Percentiles rank a stretch among this genome's conserved stretches.
These are phyloP conservation scores for Boletus speciosus DNA, from an alignment of 768 basidiomycete genomes.

Conservation along the genomic window DNA sequence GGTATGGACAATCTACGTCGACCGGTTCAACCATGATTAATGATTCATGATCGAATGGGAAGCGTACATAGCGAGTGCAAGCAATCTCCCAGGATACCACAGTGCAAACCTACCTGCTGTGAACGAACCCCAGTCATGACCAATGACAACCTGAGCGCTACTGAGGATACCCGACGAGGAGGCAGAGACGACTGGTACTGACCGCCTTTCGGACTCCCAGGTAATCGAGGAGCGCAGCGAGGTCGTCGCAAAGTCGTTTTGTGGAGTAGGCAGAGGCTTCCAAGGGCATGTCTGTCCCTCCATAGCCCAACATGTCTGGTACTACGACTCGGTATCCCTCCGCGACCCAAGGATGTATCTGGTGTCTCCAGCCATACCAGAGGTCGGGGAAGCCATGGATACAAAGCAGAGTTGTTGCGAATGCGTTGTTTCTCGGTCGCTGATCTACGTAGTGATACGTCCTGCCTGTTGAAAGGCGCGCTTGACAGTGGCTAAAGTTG, in stretches of 20 bases:
- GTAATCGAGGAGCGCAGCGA: slow-evolving; percentile 61
- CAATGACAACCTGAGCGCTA: slow-evolving; percentile 53
- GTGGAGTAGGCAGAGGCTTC: slow-evolving; percentile 55
- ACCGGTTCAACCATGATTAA: not conserved
- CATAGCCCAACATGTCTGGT: slow-evolving; percentile 53
- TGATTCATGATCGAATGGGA: not conserved
- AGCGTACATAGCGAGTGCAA: slow-evolving; percentile 59
- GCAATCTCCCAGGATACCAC: slow-evolving; percentile 64
- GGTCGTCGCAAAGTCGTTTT: slow-evolving; percentile 56
- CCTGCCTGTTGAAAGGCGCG: slow-evolving; percentile 53
- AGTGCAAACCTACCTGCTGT: slow-evolving; percentile 64
- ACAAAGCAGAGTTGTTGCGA: slow-evolving; percentile 55
- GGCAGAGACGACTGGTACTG: slow-evolving; percentile 21
- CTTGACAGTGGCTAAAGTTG: slow-evolving; percentile 41
- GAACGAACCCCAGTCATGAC: slow-evolving; percentile 80
- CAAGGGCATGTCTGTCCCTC: slow-evolving; percentile 58
- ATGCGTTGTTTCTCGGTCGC: slow-evolving; percentile 41
- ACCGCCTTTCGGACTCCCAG: slow-evolving; percentile 54
- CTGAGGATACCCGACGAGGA: not conserved
- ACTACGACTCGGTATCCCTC: slow-evolving; percentile 62
- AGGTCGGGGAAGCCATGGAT: slow-evolving; percentile 80
- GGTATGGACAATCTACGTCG: slow-evolving; percentile 58
- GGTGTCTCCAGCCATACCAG: slow-evolving; percentile 71
- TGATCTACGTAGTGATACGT: slow-evolving; percentile 75
- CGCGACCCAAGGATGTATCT: slow-evolving; percentile 67